Percentiles rank a stretch among this genome's conserved stretches.
These are phyloP conservation scores for Chrysoporthe deuterocubensis DNA, from an alignment of 2,329 filamentous ascomycete species.

Conservation along the genomic window DNA sequence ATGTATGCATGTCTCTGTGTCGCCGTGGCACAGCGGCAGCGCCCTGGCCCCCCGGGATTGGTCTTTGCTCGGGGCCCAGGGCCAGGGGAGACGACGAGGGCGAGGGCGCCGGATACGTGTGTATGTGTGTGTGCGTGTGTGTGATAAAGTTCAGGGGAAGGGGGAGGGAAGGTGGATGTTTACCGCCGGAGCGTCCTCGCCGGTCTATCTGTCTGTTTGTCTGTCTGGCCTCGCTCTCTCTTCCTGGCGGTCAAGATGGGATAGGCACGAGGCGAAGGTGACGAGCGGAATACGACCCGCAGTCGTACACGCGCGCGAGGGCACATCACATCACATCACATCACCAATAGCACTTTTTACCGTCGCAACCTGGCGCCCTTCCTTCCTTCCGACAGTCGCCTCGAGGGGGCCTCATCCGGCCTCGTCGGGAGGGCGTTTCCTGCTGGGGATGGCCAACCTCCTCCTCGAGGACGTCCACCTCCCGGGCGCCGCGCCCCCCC, in stretches of 20 bases:
- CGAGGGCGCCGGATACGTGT: not conserved
- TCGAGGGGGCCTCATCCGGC: too few relatives aligned
- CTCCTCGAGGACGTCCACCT: too few relatives aligned
- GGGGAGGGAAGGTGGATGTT: too few relatives aligned
- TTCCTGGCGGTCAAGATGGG: not conserved
- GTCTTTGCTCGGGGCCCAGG: too few relatives aligned
- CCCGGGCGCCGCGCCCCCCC: too few relatives aligned
- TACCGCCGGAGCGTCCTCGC: too few relatives aligned
- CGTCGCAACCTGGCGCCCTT: not conserved
- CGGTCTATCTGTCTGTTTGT: too few relatives aligned
- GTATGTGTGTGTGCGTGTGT: not conserved
- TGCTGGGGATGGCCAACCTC: too few relatives aligned
- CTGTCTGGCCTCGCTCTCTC: too few relatives aligned
- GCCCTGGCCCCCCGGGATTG: not conserved
- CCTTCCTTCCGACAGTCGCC: too few relatives aligned
- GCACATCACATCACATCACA: not conserved
- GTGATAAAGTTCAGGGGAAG: not conserved
- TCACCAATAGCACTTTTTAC: not conserved
- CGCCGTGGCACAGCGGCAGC: conserved; percentile 1
- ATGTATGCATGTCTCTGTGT: conserved; percentile 6
- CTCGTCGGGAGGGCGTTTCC: too few relatives aligned
- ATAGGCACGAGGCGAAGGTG: not conserved
- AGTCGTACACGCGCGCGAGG: not conserved
- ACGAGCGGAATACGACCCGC: not conserved
- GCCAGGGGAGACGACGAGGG: not conserved